Conservation (phyloP, 345 rosid genomes). For the Eucalyptus brandiana region DNA sequence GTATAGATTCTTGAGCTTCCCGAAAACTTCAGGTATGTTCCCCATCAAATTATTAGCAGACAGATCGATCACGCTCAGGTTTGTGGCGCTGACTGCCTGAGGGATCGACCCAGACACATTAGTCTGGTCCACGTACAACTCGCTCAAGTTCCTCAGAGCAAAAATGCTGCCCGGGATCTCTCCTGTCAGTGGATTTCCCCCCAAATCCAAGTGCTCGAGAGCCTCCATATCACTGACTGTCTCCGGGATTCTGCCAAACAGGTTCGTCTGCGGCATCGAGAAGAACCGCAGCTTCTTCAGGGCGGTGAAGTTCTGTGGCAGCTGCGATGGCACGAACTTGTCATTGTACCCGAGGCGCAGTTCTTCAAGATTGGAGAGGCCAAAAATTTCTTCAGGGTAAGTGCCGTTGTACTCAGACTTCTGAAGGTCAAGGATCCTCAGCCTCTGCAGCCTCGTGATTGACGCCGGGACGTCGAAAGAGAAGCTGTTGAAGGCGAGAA, state of each 20-base stretch:
- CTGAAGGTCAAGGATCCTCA: neutral
- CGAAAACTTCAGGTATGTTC: conserved; percentile 31
- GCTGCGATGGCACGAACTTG: neutral
- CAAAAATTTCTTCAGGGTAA: neutral
- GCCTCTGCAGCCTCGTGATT: accelerated
- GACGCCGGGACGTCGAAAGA: neutral
- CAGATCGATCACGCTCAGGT: conserved; percentile 21
- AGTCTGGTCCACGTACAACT: conserved; percentile 10
- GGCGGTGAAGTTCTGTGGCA: conserved; percentile 15
- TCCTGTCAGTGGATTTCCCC: conserved; percentile 5
- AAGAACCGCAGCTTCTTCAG: conserved; percentile 23
- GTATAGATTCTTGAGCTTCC: conserved; percentile 13
- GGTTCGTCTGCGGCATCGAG: conserved; percentile 10
- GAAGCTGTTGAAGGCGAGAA: neutral
- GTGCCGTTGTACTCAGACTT: neutral
- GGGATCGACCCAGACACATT: conserved; percentile 37
- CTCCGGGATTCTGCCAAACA: neutral
- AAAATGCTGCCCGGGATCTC: conserved; percentile 26
- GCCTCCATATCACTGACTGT: conserved; percentile 18
- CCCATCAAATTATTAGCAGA: conserved; percentile 32
- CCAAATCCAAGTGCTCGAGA: conserved; percentile 30
- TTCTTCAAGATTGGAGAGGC: neutral
- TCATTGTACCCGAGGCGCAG: accelerated
- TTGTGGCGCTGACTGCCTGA: conserved; percentile 7
- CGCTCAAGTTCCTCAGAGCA: conserved; percentile 24